phyloP scores from a whole-genome alignment of 768 basidiomycete species.

The Gloeopeniophorella convolvens region DNA sequence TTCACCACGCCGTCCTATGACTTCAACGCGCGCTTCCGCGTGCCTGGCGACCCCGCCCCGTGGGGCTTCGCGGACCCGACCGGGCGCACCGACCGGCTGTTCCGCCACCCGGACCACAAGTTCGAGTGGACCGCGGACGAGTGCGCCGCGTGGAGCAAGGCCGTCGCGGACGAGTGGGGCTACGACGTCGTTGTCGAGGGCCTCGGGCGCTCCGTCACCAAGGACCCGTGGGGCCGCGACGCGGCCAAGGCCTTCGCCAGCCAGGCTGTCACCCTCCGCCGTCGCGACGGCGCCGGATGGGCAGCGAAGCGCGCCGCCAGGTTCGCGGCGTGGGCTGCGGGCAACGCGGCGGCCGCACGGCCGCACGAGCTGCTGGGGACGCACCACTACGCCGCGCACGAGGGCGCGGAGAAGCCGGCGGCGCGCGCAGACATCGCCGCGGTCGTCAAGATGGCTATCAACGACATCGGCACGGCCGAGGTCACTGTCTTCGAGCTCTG shows the following conservation, averaged over 20 bases:
- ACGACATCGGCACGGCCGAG: conserved; percentile 41
- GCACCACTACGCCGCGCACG: conserved; percentile 48
- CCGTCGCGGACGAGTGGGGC: conserved; percentile 58
- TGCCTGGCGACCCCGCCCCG: conserved; percentile 39
- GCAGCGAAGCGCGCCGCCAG: conserved; percentile 24
- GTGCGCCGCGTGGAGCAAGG: conserved; percentile 57
- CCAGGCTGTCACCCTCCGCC: conserved; percentile 57
- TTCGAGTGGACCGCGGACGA: conserved; percentile 85
- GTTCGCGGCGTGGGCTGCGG: conserved; percentile 25
- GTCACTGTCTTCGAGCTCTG: conserved; percentile 40
- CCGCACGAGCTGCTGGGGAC: conserved; percentile 43
- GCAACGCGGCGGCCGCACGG: conserved; percentile 6
- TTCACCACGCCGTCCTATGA: conserved; percentile 83
- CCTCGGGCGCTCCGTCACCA: conserved; percentile 52
- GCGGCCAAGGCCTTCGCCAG: conserved; percentile 57
- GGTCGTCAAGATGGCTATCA: conserved; percentile 47
- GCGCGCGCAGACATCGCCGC: conserved; percentile 42
- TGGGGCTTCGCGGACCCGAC: conserved; percentile 70
- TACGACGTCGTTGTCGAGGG: conserved; percentile 56
- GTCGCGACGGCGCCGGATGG: conserved; percentile 34
- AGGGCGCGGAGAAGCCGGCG: conserved; percentile 37
- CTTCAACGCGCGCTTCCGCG: conserved; percentile 71
- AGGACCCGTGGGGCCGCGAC: conserved; percentile 71
- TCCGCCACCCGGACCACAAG: conserved; percentile 80
- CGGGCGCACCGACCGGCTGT: conserved; percentile 60